Conservation (phyloP, 225 moss, liverwort and hornwort genomes). For the Polytrichum formosum region DNA sequence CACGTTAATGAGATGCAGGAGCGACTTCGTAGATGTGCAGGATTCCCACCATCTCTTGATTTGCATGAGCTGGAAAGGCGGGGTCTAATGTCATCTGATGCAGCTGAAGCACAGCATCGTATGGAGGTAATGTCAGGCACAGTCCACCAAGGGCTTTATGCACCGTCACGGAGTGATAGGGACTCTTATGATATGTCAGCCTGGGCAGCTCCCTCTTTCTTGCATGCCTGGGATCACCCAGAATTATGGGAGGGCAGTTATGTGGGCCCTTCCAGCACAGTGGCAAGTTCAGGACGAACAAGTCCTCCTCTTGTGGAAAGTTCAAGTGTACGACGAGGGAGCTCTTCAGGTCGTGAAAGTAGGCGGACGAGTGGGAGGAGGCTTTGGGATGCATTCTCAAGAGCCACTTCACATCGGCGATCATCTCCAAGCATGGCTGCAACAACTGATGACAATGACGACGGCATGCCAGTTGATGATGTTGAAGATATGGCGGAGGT, state of each 20-base stretch:
- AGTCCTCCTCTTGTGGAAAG: slow-evolving; percentile 45
- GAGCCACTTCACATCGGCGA: slow-evolving; percentile 87
- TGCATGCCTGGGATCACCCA: slow-evolving; percentile 68
- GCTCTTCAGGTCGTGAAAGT: slow-evolving; percentile 62
- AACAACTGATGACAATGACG: slow-evolving; percentile 40
- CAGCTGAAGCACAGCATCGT: slow-evolving; percentile 54
- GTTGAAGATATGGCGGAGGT: slow-evolving; percentile 54
- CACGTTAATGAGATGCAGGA: slow-evolving; percentile 86
- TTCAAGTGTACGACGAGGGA: slow-evolving; percentile 41
- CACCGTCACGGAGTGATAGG: slow-evolving; percentile 40
- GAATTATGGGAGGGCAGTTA: slow-evolving; percentile 63
- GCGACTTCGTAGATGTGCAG: slow-evolving; percentile 71
- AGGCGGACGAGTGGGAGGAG: slow-evolving; percentile 86
- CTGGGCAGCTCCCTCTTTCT: slow-evolving; percentile 51
- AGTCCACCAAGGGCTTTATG: slow-evolving; percentile 42
- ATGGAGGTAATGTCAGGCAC: slow-evolving; percentile 52
- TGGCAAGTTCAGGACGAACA: slow-evolving; percentile 45
- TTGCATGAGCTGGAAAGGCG: slow-evolving; percentile 68
- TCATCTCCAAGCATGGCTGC: slow-evolving; percentile 34
- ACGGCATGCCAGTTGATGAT: slow-evolving; percentile 50
- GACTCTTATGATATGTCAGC: slow-evolving; percentile 50
- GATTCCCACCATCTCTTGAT: slow-evolving; percentile 64
- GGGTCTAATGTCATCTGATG: slow-evolving; percentile 56
- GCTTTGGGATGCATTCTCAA: slow-evolving; percentile 85
- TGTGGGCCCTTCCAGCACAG: slow-evolving; percentile 46